These are phyloP conservation scores for Adansonia madagascariensis DNA, from an alignment of 441 rosid species.

Conservation along the genomic window DNA sequence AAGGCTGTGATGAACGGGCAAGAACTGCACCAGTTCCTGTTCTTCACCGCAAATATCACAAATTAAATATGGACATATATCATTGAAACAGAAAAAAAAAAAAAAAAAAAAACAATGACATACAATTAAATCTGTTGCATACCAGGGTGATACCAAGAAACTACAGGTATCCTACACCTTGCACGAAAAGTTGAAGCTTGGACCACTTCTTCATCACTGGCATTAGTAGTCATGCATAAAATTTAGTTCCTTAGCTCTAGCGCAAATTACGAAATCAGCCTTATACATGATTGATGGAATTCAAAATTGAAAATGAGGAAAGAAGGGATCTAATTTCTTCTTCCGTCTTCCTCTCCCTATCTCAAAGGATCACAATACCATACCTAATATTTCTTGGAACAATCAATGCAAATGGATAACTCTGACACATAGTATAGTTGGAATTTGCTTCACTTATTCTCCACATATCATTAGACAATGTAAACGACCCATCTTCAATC, in stretches of 20 bases:
- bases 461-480: constrained; percentile 80
- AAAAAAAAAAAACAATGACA: background rate
- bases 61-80: constrained; percentile 18
- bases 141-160: constrained; percentile 98
- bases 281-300: background rate
- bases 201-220: constrained; percentile 83
- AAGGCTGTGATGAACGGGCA: constrained; percentile 97
- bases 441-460: constrained; percentile 79
- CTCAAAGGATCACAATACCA: constrained; percentile 35
- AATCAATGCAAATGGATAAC: constrained; percentile 91
- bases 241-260: constrained; percentile 31
- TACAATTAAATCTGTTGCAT: constrained; percentile 34
- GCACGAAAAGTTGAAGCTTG: constrained; percentile 95
- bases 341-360: constrained; percentile 14
- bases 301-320: constrained; percentile 5
- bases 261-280: background rate
- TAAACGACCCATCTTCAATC: constrained; percentile 75
- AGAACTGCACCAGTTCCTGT: constrained; percentile 92
- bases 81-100: background rate
- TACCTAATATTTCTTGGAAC: constrained; percentile 87
- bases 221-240: constrained; percentile 36
- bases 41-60: constrained; percentile 25
- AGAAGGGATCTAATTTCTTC: constrained; percentile 10
- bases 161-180: constrained; percentile 83
- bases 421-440: constrained; percentile 72